A percentile compares a stretch with the other conserved stretches of the same genome.
These are phyloP conservation scores for Ascochyta viciae-villosae DNA, from an alignment of 2,329 filamentous ascomycete species.

Conservation along the genomic window DNA sequence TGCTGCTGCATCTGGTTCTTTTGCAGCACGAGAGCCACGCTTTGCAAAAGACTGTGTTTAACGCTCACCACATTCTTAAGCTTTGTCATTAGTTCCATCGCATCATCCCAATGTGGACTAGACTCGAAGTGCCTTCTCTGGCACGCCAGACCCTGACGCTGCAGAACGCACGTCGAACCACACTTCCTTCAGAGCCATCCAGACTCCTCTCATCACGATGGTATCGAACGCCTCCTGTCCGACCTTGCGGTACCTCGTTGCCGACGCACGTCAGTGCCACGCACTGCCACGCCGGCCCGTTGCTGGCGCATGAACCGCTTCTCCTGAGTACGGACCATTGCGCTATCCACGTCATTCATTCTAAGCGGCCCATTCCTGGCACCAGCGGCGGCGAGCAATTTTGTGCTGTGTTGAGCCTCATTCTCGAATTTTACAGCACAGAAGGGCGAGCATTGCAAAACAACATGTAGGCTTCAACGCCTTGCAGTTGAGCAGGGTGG, in stretches of 20 bases:
- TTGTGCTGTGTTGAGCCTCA: constrained; percentile 9
- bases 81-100: background rate
- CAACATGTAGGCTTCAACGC: background rate
- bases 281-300: constrained; percentile 14
- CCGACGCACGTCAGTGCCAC: constrained; percentile 18
- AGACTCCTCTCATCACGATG: background rate
- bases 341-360: constrained; percentile 30
- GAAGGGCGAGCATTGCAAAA: background rate
- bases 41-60: too few relatives aligned
- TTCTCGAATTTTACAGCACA: background rate
- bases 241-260: background rate
- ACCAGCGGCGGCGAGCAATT: constrained; percentile 9
- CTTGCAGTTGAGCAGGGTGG: background rate
- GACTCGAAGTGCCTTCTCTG: background rate
- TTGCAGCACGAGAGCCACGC: too few relatives aligned
- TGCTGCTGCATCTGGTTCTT: too few relatives aligned
- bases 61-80: too few relatives aligned
- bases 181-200: background rate
- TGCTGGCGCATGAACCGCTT: constrained; percentile 21
- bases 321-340: constrained; percentile 27
- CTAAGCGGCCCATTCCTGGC: constrained; percentile 14
- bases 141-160: background rate
- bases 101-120: background rate
- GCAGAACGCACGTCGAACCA: background rate
- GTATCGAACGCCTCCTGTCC: constrained; percentile 1